Evolutionary conservation across 2,329 filamentous ascomycete species (phyloP), one percentile per base, ranked within the genome.

Genomic region (Penicillium italicum): DNA sequence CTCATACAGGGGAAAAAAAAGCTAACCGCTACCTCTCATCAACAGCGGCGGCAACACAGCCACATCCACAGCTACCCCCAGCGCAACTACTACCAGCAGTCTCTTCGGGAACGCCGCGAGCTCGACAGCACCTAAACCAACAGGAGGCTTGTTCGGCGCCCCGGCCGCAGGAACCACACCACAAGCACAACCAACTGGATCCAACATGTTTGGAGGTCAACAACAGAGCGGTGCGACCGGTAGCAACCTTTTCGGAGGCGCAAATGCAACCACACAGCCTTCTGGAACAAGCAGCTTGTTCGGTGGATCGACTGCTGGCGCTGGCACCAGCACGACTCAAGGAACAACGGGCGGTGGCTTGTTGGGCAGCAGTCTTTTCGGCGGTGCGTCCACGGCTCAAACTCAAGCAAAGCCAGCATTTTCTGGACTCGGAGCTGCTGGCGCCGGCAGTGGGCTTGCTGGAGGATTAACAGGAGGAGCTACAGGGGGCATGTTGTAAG

Each of bases 371-470:
- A 16, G 22, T 24, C 22, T 55, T 33, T 51, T 55, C 41, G 47
- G 47, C 16, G 41, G 47, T 50, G 26, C 51, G 9, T 59, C 70
- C 9, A 63, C 69, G 1, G 61, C 63, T 41, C 74, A 75, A 56
- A 64, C 63, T 24, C 72, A 74, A 51, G 55, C 66, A 33, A 73
- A 74, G 53, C 68, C 73, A 20, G 49, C 69, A 12, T 73, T 76
- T 50, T n/a, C 33, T 38, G 45, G 37, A 18, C 51, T 45, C 14
- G 41, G 40, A 11, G 66, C 70, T 38, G 44, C 20, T 20, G 33
- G 22, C 18, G 22, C 26, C 5, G 42, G 50, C 36, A 18, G 50
- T 34, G 50, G 42, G 7, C 50, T 54, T 24, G 33, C 33, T 43
- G 33, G 38, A 2, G 42, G 30, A 38, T 38, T 22, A 10, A 26